These are phyloP conservation scores for Pulveroboletus ravenelii DNA, from an alignment of 768 basidiomycete genomes.

Conservation along the genomic window DNA sequence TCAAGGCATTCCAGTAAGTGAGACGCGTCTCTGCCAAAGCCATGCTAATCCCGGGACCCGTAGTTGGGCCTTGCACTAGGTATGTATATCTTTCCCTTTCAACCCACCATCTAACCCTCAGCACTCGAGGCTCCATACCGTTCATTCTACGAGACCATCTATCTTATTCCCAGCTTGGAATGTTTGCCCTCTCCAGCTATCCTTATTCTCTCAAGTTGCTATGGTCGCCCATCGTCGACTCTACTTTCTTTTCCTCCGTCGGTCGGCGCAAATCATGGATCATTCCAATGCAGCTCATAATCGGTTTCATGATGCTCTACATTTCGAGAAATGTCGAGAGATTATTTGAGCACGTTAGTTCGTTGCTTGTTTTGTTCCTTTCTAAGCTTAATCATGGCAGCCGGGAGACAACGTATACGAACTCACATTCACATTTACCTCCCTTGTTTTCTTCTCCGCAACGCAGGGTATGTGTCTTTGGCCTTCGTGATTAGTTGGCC, in stretches of 20 bases:
- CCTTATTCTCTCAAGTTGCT: conserved; percentile 95
- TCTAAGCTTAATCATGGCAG: conserved; percentile 38
- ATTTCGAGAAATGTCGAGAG: conserved; percentile 71
- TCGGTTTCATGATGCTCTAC: conserved; percentile 78
- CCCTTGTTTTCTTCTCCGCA: conserved; percentile 90
- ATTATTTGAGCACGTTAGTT: conserved; percentile 69
- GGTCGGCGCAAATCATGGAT: conserved; percentile 99
- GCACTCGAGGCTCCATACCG: conserved; percentile 76
- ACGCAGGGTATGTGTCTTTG: conserved; percentile 73
- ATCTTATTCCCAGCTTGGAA: conserved; percentile 94
- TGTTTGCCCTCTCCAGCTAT: conserved; percentile 89
- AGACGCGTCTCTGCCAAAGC: conserved; percentile 7
- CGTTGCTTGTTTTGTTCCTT: conserved; percentile 1
- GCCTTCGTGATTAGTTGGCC: conserved; percentile 4
- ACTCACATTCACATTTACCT: conserved; percentile 80
- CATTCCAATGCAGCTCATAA: conserved; percentile 90
- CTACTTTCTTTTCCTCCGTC: conserved; percentile 71
- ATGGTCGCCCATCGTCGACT: conserved; percentile 98
- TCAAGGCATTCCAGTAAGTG: conserved; percentile 85
- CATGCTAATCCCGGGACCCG: conserved; percentile 5
- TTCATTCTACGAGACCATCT: conserved; percentile 93
- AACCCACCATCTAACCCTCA: conserved; percentile 2
- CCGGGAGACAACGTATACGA: conserved; percentile 74
- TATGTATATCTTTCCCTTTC: conserved; percentile 27
- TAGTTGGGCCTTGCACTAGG: conserved; percentile 88